Percentiles rank a stretch among this genome's conserved stretches.
Conservation (phyloP, 2,329 filamentous ascomycete genomes). For the Penicillium capsulatum region DNA sequence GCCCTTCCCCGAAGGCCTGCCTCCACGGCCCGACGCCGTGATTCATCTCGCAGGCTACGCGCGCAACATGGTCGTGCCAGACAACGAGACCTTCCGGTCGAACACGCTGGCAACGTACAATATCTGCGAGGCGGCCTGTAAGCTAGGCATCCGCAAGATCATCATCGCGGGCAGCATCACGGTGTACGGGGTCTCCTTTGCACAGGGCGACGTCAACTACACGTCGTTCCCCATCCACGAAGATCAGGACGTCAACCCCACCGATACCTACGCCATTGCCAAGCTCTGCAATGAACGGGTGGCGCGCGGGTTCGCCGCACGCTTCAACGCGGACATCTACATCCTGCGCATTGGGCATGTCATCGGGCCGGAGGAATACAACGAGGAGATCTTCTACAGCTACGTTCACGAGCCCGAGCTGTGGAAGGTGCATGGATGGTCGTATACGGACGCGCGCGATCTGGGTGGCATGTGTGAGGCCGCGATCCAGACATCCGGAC, state of each 20-base stretch:
- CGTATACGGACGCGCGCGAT: slow-evolving; percentile 60
- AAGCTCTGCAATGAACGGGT: slow-evolving; percentile 58
- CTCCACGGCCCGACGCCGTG: slow-evolving; percentile 53
- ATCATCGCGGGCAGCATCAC: slow-evolving; percentile 58
- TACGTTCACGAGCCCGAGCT: slow-evolving; percentile 50
- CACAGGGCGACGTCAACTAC: slow-evolving; percentile 55
- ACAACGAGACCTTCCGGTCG: slow-evolving; percentile 56
- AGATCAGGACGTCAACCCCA: slow-evolving; percentile 57
- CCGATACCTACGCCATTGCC: slow-evolving; percentile 58
- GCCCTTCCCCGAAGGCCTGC: slow-evolving; percentile 36
- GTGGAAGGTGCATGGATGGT: slow-evolving; percentile 59
- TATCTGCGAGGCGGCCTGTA: slow-evolving; percentile 59
- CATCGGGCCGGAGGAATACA: slow-evolving; percentile 59
- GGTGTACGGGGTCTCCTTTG: slow-evolving; percentile 61
- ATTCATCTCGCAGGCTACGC: slow-evolving; percentile 60
- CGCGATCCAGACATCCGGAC: slow-evolving; percentile 47
- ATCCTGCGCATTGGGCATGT: slow-evolving; percentile 59
- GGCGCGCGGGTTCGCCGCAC: slow-evolving; percentile 53
- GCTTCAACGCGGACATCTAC: slow-evolving; percentile 57
- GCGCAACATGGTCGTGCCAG: slow-evolving; percentile 58
- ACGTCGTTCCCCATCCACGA: slow-evolving; percentile 58
- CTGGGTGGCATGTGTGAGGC: slow-evolving; percentile 59
- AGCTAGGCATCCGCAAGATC: slow-evolving; percentile 59
- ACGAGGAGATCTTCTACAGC: slow-evolving; percentile 46
- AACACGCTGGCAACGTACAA: slow-evolving; percentile 59